Conservation (phyloP, 176 grass and related monocot species). For the Neostapfia colusana region DNA sequence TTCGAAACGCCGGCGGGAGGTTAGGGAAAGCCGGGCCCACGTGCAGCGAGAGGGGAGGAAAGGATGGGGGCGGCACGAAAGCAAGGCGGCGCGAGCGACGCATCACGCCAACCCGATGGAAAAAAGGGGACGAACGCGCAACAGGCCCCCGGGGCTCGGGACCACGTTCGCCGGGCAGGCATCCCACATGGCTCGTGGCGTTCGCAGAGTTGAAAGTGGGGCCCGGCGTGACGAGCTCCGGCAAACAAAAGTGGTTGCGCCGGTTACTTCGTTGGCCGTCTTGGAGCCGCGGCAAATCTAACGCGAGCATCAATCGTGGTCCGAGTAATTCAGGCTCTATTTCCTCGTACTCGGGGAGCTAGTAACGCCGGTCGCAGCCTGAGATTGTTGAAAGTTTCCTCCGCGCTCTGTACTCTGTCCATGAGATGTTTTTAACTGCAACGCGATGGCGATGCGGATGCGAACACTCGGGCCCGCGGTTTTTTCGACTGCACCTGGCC, state of each 20-base stretch:
- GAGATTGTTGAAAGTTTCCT: not conserved
- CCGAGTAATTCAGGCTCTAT: not conserved
- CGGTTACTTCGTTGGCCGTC: conserved; percentile 28
- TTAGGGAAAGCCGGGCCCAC: not conserved
- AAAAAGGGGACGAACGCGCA: conserved; percentile 4
- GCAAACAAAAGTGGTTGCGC: conserved; percentile 18
- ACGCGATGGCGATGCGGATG: not conserved
- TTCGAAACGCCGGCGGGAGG: not conserved
- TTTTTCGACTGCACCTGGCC: not conserved
- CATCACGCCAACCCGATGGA: not conserved
- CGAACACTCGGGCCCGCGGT: not conserved
- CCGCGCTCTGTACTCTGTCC: no score
- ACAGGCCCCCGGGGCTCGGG: not conserved
- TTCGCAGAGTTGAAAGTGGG: not conserved
- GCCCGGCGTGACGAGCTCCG: conserved; percentile 1
- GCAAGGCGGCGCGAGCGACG: not conserved
- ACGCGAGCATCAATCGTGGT: conserved; percentile 9
- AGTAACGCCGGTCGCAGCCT: no score
- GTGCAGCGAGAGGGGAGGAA: not conserved
- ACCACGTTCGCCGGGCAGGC: conserved; percentile 28
- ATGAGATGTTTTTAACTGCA: conserved; percentile 23
- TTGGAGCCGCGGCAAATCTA: conserved; percentile 13
- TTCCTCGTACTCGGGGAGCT: not conserved
- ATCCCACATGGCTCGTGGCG: conserved; percentile 46
- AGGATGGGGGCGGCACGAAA: not conserved